Percentiles rank a stretch among this genome's conserved stretches.
phyloP scores from a whole-genome alignment of 129 eudicot genomes.

The Sambucus nigra region DNA sequence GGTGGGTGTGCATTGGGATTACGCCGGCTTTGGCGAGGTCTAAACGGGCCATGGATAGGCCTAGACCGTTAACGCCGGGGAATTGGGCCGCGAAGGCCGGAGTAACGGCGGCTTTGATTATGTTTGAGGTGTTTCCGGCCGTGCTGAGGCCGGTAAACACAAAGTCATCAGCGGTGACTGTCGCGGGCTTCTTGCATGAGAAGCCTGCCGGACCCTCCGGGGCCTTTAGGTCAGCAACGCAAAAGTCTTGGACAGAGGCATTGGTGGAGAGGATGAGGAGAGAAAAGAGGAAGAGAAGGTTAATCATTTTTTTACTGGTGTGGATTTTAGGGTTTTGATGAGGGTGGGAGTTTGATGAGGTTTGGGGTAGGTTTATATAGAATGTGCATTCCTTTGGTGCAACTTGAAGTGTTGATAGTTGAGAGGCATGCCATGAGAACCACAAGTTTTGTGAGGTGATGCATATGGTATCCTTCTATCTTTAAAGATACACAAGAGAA shows the following conservation, averaged over 20 bases:
- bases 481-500: too few species aligned
- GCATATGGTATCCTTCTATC: too few species aligned
- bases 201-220: slow-evolving; percentile 68
- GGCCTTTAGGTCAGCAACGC: slow-evolving; percentile 53
- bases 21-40: slow-evolving; percentile 69
- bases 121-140: slow-evolving; percentile 68
- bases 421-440: slow-evolving; percentile 10
- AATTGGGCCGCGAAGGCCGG: slow-evolving; percentile 62
- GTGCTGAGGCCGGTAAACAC: slow-evolving; percentile 31
- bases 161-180: slow-evolving; percentile 53
- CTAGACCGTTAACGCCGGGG: slow-evolving; percentile 76
- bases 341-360: slow-evolving; percentile 1
- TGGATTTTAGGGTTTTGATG: not conserved
- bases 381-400: not conserved
- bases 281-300: slow-evolving; percentile 24
- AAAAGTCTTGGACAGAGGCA: slow-evolving; percentile 64
- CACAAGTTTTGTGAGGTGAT: slow-evolving; percentile 14
- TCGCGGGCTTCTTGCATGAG: slow-evolving; percentile 46
- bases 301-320: slow-evolving; percentile 24
- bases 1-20: slow-evolving; percentile 81
- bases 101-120: slow-evolving; percentile 62
- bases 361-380: slow-evolving; percentile 26
- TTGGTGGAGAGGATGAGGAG: slow-evolving; percentile 30
- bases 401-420: slow-evolving; percentile 2
- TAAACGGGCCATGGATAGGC: slow-evolving; percentile 57